Evolutionary conservation across 306 rosid genomes (phyloP), one percentile per base, ranked within the genome.

Genomic region (Acacia confusa): DNA sequence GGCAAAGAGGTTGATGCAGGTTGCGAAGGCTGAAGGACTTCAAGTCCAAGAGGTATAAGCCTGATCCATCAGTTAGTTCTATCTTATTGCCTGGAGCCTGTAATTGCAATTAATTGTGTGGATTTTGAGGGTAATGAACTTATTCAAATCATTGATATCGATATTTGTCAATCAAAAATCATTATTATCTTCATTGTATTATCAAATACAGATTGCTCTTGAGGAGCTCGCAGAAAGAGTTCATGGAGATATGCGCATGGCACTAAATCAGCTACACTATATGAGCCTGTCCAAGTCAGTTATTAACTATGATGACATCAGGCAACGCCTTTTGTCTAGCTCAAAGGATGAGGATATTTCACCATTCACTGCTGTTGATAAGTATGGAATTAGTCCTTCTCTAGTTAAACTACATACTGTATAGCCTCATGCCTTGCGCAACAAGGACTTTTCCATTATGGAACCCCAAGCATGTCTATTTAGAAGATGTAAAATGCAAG

Each of bases 231-330:
- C 98, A 52, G 99, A 93, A 82, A 90, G 97, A 89, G 97, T 88
- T 74, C 86, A 92, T 76, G 99, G 99, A 78, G 99, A 93, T 85
- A 89, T 95, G 93, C 94, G 98, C 16, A 95, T 93, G 99, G 98
- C 99, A 53, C 73, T 93, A 81, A 95, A 95, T 80, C 98, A 92
- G 85, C 84, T 95, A 81, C 99, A 95, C 16, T 95, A 92, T 81
- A 92, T 95, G 97, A 90, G 99, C 90, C 89, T 93, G 83, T 92
- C 99, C 58, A 90, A 88, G 95, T 89, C 97, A 9, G 89, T 89
- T 77, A 89, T 95, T 69, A 88, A 90, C 76, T 95, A 90, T 32
- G 99, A 95, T 50, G 96, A 95, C 80, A 82, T 95, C 20, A 90
- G 92, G 87, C 93, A 84, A 74, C 97, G 98, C 57, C 82, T 93